phyloP scores from a whole-genome alignment of 768 basidiomycete genomes.

The Mycena crocata region DNA sequence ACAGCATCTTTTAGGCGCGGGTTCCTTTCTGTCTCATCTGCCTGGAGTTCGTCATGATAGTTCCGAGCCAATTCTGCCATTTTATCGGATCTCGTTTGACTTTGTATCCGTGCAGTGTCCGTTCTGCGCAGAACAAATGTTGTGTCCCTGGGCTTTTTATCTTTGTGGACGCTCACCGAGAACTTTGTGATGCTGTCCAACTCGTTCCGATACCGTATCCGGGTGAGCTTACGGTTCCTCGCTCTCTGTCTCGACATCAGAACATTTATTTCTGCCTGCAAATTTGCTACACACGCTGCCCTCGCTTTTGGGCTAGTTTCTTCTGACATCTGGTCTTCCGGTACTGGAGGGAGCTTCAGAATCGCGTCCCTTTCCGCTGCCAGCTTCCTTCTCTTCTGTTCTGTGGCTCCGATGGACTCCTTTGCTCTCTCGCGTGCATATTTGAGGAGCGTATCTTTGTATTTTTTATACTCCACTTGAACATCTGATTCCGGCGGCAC shows the following conservation, averaged over 20 bases:
- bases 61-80: slow-evolving; percentile 13
- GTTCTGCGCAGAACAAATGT: neutral
- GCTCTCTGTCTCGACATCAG: neutral
- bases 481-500: no score
- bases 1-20: neutral
- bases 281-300: no score
- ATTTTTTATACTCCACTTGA: no score
- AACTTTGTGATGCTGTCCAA: no score
- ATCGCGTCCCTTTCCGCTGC: no score
- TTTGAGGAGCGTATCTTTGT: no score
- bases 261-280: slow-evolving; percentile 4
- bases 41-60: slow-evolving; percentile 13
- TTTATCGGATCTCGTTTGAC: neutral
- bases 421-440: no score
- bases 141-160: neutral
- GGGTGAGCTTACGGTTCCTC: neutral
- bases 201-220: neutral
- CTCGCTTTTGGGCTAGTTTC: no score
- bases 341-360: no score
- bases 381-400: no score
- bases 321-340: no score
- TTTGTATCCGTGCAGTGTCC: neutral
- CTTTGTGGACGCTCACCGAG: neutral
- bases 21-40: neutral
- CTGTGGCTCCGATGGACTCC: no score